Percentiles rank a stretch among this genome's conserved stretches.
Conservation (phyloP, 495 filamentous ascomycete genomes). For the Aspergillus taichungensis region DNA sequence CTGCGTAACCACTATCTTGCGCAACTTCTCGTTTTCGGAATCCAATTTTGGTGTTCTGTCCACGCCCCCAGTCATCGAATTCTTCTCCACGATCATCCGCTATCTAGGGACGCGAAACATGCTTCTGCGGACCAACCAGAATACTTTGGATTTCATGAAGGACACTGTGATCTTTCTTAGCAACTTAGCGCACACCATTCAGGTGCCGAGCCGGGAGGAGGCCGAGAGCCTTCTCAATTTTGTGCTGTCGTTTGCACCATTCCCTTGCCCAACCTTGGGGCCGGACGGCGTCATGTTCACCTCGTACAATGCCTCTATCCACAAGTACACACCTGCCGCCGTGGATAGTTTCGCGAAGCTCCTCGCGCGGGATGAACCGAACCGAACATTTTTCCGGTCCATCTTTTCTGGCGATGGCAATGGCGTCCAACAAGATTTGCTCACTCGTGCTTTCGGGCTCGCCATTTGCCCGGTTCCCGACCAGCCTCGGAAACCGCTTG, state of each 20-base stretch:
- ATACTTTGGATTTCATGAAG: slow-evolving; percentile 94
- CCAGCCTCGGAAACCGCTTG: slow-evolving; percentile 40
- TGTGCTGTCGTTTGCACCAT: slow-evolving; percentile 80
- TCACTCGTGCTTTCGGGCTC: slow-evolving; percentile 82
- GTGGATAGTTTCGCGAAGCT: slow-evolving; percentile 88
- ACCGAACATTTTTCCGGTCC: slow-evolving; percentile 68
- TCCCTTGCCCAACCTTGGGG: slow-evolving; percentile 44
- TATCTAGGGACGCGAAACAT: slow-evolving; percentile 85
- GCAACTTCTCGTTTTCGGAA: slow-evolving; percentile 84
- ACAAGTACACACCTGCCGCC: slow-evolving; percentile 83
- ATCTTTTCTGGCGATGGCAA: slow-evolving; percentile 68
- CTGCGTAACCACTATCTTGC: slow-evolving; percentile 83
- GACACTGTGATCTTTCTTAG: slow-evolving; percentile 82
- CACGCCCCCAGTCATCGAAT: slow-evolving; percentile 65
- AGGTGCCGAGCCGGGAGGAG: slow-evolving; percentile 81
- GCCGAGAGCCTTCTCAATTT: slow-evolving; percentile 81
- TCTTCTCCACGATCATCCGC: slow-evolving; percentile 70
- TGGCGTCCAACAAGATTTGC: slow-evolving; percentile 63
- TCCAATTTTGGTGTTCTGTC: slow-evolving; percentile 64
- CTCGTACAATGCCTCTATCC: slow-evolving; percentile 66
- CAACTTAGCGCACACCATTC: slow-evolving; percentile 72
- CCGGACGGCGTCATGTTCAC: slow-evolving; percentile 63
- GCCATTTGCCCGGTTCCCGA: slow-evolving; percentile 80
- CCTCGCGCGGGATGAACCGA: slow-evolving; percentile 87
- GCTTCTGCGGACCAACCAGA: slow-evolving; percentile 67